phyloP scores from a whole-genome alignment of 805 yeast species.

The Cyberlindnera bimundalis region DNA sequence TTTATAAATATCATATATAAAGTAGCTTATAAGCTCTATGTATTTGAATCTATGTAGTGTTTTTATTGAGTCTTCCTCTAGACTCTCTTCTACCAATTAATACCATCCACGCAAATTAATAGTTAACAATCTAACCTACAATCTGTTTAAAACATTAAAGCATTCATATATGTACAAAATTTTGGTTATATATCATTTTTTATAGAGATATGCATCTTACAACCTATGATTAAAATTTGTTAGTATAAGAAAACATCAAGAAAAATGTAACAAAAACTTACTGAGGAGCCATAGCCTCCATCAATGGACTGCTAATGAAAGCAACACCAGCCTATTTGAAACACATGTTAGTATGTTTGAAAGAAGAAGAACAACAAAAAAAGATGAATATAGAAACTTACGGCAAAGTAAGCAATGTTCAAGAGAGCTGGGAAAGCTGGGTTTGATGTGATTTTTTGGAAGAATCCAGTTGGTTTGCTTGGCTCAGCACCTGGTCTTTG shows the following conservation, averaged over 20 bases:
- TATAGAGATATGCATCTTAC: too few relatives aligned
- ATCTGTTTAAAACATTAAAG: too few relatives aligned
- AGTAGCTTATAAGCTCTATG: too few relatives aligned
- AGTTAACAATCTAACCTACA: too few relatives aligned
- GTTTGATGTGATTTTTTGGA: conserved; percentile 53
- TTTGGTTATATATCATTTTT: too few relatives aligned
- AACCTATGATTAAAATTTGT: conserved; percentile 2
- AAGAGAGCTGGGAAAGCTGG: conserved; percentile 65
- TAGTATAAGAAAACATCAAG: not conserved
- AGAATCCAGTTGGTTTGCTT: conserved; percentile 22
- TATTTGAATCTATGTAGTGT: too few relatives aligned
- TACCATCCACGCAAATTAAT: too few relatives aligned
- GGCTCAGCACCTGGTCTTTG: conserved; percentile 16
- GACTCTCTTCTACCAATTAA: too few relatives aligned
- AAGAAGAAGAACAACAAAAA: too few relatives aligned
- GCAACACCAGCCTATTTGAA: conserved; percentile 57
- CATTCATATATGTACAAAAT: too few relatives aligned
- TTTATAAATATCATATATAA: too few relatives aligned
- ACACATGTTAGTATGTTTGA: conserved; percentile 7
- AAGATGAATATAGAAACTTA: conserved; percentile 15
- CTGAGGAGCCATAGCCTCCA: conserved; percentile 83
- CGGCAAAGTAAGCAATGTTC: conserved; percentile 60
- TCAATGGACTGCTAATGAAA: conserved; percentile 71
- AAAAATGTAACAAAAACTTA: conserved; percentile 16
- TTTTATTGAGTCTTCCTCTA: too few relatives aligned